Evolutionary conservation across 139 green algal species (phyloP), one percentile per base, ranked within the genome.

Genomic region (Chlorella sp.): DNA sequence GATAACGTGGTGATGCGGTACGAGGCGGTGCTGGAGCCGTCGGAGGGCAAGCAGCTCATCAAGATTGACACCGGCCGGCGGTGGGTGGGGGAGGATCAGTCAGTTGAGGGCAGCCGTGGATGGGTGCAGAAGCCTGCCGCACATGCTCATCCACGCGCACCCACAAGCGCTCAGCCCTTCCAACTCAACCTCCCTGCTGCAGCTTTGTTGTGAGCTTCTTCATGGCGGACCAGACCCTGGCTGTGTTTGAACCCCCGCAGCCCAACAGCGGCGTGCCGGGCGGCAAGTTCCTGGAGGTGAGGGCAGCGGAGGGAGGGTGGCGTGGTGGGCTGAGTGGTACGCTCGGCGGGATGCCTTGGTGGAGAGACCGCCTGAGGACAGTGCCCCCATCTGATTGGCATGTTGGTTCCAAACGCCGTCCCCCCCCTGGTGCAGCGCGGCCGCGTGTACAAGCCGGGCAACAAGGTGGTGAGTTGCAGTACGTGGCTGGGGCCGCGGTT

Each of bases 201-300:
- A 83, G 85, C 21, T 98, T 99, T 86, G 92, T 99, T 74, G 63
- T 99, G 38, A 94, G 89, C 28, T 98, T 97, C 91, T 99, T 97
- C 76, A 68, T 82, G 38, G 76, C 76, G 55, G 94, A 98, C 81
- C 94, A 98, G 89, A 97, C 92, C 16, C 41, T 95, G 41, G 80
- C 90, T n/a, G 89, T 98, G 64, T 99, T 96, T 84, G 97, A 99
- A 94, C 93, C 93, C 9, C 95, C 96, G 2, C 55, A 93, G 39
- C 89, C 89, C 57, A 98, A 98, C 91, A 93, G 72, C 6, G 95
- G 95, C 85, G 93, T 98, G 60, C 78, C 92, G 17, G 96, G 96
- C 30, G 96, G 97, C 82, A 98, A 97, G 89, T 98, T 97, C 89
- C 89, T 99, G 70, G 95, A 98, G n/a, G n/a, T n/a, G n/a, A n/a